Evolutionary conservation across 176 grass and related monocot species (phyloP).

Genomic region (Eragrostis nindensis): DNA sequence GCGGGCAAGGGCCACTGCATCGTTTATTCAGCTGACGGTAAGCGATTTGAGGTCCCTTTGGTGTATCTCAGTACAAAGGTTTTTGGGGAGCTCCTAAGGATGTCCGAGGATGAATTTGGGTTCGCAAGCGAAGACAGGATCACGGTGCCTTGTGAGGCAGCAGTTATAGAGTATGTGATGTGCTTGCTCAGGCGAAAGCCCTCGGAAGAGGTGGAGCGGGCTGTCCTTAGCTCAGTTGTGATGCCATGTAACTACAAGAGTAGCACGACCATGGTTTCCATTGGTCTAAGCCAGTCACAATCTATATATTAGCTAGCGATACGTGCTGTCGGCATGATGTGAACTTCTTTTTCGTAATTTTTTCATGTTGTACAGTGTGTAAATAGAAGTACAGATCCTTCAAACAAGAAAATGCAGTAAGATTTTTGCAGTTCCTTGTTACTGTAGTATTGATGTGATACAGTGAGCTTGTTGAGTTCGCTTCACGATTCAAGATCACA

Average conservation of each 20-base stretch:
- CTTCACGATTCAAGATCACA: background rate
- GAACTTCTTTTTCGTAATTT: background rate
- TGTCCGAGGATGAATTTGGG: conserved; percentile 63
- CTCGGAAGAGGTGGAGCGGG: conserved; percentile 64
- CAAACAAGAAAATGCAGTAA: conserved; percentile 1
- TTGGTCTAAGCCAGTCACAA: conserved; percentile 31
- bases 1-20: conserved; percentile 54
- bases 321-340: background rate
- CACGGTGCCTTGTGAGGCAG: conserved; percentile 62
- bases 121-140: conserved; percentile 56
- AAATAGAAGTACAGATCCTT: conserved; percentile 32
- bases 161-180: conserved; percentile 66
- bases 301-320: conserved; percentile 52
- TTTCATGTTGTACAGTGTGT: conserved; percentile 28
- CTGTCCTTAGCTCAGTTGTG: conserved; percentile 57
- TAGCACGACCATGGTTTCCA: conserved; percentile 31
- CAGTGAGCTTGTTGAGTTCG: background rate
- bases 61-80: conserved; percentile 46
- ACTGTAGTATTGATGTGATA: background rate
- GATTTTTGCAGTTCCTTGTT: conserved; percentile 19
- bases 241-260: conserved; percentile 44
- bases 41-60: conserved; percentile 61
- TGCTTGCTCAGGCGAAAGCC: conserved; percentile 55
- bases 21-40: conserved; percentile 46
- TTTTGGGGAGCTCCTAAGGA: conserved; percentile 55